Evolutionary conservation across 257 asterid species (phyloP), one percentile per base, ranked within the genome.

Genomic region (Solanum tarapatanum): DNA sequence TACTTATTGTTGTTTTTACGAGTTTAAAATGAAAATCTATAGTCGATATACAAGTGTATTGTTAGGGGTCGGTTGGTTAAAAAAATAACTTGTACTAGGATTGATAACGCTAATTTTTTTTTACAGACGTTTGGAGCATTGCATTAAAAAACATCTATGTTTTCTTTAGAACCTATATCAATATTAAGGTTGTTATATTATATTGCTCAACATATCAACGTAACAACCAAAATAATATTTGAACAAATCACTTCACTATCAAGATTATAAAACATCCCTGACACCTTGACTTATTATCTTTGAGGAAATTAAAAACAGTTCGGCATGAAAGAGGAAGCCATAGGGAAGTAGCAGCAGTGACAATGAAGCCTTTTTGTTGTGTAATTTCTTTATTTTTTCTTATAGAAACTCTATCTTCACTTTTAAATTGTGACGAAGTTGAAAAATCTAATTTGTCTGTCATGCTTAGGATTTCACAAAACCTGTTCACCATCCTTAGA

Each of bases 401-500:
- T 8, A 93, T 45, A 1, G 94, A 93, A 48, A 94, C 85, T 64
- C 92, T 91, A 33, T 93, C 91, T 12, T 94, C 95, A 60, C 92
- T 88, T 2, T 85, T 88, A 23, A 82, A 66, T 19, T 91, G 91
- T 0, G 91, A 86, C 8, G 89, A 24, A 32, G 93, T 88, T 10
- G 94, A 89, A 60, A 89, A 90, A n/a, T 93, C 92, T 1, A 88
- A 51, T 87, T 86, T 90, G 4, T 91, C 92, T 0, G 92, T 88
- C 91, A 92, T 91, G 92, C 94, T 88, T 86, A 94, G 64, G 7
- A 55, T 83, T 89, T 89, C 94, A 86, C 87, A 89, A 26, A 94
- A 95, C 16, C 45, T 91, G 88, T 89, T 92, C 86, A 93, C 91
- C 98, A 95, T 93, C 87, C 95, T 91, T 32, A 93, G 93, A 7